Evolutionary conservation across 257 asterid species (phyloP).

Genomic region (Fraxinus quadrangulata): DNA sequence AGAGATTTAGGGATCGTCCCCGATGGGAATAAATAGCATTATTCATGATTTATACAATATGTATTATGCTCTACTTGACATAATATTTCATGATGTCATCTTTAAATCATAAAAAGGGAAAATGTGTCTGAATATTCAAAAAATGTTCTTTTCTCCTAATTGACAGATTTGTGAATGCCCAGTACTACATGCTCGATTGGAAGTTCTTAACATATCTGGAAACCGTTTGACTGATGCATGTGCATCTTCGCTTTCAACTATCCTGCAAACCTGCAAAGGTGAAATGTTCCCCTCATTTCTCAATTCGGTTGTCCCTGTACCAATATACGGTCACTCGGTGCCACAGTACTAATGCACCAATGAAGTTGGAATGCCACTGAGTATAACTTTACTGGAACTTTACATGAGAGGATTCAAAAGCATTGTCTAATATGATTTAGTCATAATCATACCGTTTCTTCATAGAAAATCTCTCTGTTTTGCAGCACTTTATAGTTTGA

Average conservation of each 20-base stretch:
- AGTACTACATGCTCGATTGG: slow-evolving; percentile 71
- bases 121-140: slow-evolving; percentile 16
- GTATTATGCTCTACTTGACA: background rate
- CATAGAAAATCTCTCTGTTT: slow-evolving; percentile 28
- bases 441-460: slow-evolving; percentile 10
- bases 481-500: slow-evolving; percentile 84
- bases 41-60: too few relatives aligned
- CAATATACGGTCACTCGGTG: slow-evolving; percentile 18
- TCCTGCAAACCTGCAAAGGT: slow-evolving; percentile 84
- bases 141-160: slow-evolving; percentile 18
- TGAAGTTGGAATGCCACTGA: slow-evolving; percentile 14
- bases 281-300: slow-evolving; percentile 24
- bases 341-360: background rate
- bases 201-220: slow-evolving; percentile 85
- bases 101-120: background rate
- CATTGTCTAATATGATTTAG: slow-evolving; percentile 10
- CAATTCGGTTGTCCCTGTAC: slow-evolving; percentile 3
- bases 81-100: background rate
- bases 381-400: slow-evolving; percentile 24
- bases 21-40: too few relatives aligned
- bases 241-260: slow-evolving; percentile 81
- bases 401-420: slow-evolving; percentile 9
- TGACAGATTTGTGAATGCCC: slow-evolving; percentile 82
- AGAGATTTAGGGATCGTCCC: too few relatives aligned
- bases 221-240: slow-evolving; percentile 86